phyloP scores from a whole-genome alignment of 225 moss, liverwort and hornwort species.

The Climacium dendroides region DNA sequence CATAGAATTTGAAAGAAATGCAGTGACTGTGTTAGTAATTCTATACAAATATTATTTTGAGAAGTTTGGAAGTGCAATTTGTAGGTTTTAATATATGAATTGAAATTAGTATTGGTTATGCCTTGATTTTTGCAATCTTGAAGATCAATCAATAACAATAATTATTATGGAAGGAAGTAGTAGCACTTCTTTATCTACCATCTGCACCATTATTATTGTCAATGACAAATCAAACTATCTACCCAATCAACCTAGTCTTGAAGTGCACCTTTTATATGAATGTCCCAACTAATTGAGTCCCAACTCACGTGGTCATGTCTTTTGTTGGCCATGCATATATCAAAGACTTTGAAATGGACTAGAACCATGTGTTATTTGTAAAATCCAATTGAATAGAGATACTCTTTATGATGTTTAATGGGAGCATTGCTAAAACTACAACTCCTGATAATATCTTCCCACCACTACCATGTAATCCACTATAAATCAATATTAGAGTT shows the following conservation, averaged over 20 bases:
- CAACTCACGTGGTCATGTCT: background rate
- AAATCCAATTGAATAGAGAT: background rate
- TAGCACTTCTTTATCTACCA: background rate
- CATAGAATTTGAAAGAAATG: background rate
- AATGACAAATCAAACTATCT: background rate
- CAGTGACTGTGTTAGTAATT: background rate
- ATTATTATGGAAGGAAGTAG: background rate
- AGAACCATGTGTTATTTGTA: background rate
- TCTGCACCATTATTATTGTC: background rate
- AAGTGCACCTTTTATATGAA: background rate
- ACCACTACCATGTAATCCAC: rapidly evolving
- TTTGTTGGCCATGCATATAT: background rate
- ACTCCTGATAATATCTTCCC: rapidly evolving
- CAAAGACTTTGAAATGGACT: background rate
- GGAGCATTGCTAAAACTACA: background rate
- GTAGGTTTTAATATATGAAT: background rate
- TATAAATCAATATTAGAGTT: background rate
- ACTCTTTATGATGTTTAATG: too few species aligned
- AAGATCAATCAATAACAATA: background rate
- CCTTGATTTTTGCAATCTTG: background rate
- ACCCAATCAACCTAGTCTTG: too few species aligned
- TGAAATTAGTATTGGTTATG: background rate
- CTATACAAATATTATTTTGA: background rate
- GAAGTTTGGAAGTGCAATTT: background rate
- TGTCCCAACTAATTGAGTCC: rapidly evolving